Evolutionary conservation across 768 basidiomycete genomes (phyloP).

Genomic region (Tubosaeta sp.): DNA sequence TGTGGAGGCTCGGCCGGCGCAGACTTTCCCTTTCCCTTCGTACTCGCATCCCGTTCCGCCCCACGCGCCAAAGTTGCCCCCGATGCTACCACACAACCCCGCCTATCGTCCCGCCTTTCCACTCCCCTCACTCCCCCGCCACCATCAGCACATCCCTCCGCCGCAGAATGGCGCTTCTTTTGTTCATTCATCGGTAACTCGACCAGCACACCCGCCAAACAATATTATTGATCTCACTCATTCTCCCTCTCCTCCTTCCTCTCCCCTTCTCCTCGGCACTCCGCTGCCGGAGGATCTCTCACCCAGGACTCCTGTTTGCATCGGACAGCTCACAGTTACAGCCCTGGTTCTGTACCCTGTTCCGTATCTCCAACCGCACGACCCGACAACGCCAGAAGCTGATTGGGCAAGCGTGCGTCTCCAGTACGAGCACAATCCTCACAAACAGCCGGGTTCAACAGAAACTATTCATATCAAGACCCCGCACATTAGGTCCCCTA

Average conservation of each 20-base stretch:
- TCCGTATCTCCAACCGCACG: constrained; percentile 53
- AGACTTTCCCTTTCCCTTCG: constrained; percentile 20
- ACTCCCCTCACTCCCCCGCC: constrained; percentile 34
- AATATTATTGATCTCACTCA: constrained; percentile 76
- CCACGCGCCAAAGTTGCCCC: constrained; percentile 24
- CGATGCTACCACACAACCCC: constrained; percentile 17
- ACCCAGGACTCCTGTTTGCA: constrained; percentile 83
- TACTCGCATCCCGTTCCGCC: constrained; percentile 22
- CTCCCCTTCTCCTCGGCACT: constrained; percentile 23
- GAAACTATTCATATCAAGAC: constrained; percentile 80
- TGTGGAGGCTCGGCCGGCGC: constrained; percentile 38
- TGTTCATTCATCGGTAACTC: constrained; percentile 15
- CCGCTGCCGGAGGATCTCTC: constrained; percentile 55
- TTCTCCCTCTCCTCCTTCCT: constrained; percentile 54
- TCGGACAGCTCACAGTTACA: constrained; percentile 78
- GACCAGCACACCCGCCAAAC: constrained; percentile 30
- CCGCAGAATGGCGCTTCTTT: constrained; percentile 25
- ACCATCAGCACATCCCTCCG: constrained; percentile 18
- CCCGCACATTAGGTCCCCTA: constrained; percentile 46
- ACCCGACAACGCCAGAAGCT: constrained; percentile 37
- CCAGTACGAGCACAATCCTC: constrained; percentile 63
- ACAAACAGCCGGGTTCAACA: constrained; percentile 42
- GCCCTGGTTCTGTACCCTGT: constrained; percentile 85
- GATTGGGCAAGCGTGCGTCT: constrained; percentile 72
- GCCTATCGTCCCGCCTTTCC: constrained; percentile 52